Conservation (phyloP, 2,329 filamentous ascomycete species). For the Alternaria incomplexa region DNA sequence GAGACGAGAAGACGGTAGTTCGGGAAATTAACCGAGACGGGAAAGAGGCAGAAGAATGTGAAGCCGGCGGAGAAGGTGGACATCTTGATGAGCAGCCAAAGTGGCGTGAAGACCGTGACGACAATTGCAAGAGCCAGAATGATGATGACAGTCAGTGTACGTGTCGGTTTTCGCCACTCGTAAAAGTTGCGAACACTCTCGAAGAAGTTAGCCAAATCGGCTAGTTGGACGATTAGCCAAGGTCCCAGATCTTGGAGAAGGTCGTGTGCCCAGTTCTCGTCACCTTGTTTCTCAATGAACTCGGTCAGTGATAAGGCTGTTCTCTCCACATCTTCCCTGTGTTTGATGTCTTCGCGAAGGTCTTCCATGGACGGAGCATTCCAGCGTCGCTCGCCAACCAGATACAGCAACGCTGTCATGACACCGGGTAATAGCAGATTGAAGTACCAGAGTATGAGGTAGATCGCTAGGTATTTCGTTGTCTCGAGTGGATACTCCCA, state of each 20-base stretch:
- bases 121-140: slow-evolving; percentile 30
- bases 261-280: slow-evolving; percentile 44
- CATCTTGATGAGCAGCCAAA: slow-evolving; percentile 38
- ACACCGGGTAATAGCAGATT: slow-evolving; percentile 35
- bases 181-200: slow-evolving; percentile 48
- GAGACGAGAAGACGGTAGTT: slow-evolving; percentile 47
- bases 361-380: slow-evolving; percentile 31
- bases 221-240: slow-evolving; percentile 45
- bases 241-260: slow-evolving; percentile 38
- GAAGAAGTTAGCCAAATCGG: slow-evolving; percentile 44
- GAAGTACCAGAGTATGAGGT: slow-evolving; percentile 32
- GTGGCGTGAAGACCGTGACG: slow-evolving; percentile 26
- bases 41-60: slow-evolving; percentile 45
- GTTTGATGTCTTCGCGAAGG: slow-evolving; percentile 38
- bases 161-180: slow-evolving; percentile 43
- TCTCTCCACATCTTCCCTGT: slow-evolving; percentile 36
- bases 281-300: slow-evolving; percentile 46
- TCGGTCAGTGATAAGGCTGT: slow-evolving; percentile 44
- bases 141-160: slow-evolving; percentile 33
- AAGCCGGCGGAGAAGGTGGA: slow-evolving; percentile 37
- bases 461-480: slow-evolving; percentile 35
- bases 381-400: slow-evolving; percentile 28
- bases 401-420: slow-evolving; percentile 28
- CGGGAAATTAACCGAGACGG: slow-evolving; percentile 41
- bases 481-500: slow-evolving; percentile 46